phyloP scores from a whole-genome alignment of 2,329 filamentous ascomycete species.

The Alternaria triticimaculans region DNA sequence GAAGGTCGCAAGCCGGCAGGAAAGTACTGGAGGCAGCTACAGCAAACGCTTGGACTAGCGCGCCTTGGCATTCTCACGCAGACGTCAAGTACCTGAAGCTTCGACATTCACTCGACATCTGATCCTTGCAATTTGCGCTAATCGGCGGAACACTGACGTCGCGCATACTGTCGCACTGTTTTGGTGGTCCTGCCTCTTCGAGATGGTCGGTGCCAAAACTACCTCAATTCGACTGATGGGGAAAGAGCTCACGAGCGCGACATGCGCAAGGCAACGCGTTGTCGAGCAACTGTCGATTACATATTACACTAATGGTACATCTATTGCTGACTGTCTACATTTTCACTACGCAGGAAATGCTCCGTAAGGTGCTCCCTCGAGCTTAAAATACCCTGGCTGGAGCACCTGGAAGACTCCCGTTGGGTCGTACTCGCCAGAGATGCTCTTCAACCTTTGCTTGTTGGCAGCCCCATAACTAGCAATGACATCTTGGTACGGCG shows the following conservation, averaged over 20 bases:
- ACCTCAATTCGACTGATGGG: background rate
- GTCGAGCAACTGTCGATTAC: background rate
- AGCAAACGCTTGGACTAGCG: slow-evolving; percentile 15
- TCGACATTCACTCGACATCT: background rate
- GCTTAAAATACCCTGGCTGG: slow-evolving; percentile 30
- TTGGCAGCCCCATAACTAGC: slow-evolving; percentile 51
- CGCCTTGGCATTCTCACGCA: slow-evolving; percentile 12
- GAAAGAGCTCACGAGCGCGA: background rate
- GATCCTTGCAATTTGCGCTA: background rate
- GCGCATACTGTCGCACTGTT: background rate
- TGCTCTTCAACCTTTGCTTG: slow-evolving; percentile 25
- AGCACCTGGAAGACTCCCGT: slow-evolving; percentile 27
- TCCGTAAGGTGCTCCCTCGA: slow-evolving; percentile 27
- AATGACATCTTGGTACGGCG: slow-evolving; percentile 52
- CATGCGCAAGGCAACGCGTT: background rate
- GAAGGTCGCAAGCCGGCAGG: slow-evolving; percentile 14
- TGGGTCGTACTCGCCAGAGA: slow-evolving; percentile 25
- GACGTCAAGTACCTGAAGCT: slow-evolving; percentile 4
- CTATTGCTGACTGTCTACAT: background rate
- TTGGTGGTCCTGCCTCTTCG: background rate
- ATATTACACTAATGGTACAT: background rate
- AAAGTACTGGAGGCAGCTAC: slow-evolving; percentile 15
- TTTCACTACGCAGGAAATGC: slow-evolving; percentile 1
- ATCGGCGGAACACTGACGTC: background rate
- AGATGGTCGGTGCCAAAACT: background rate